Conservation (phyloP, 257 asterid genomes). For the Solanum neorickii region DNA sequence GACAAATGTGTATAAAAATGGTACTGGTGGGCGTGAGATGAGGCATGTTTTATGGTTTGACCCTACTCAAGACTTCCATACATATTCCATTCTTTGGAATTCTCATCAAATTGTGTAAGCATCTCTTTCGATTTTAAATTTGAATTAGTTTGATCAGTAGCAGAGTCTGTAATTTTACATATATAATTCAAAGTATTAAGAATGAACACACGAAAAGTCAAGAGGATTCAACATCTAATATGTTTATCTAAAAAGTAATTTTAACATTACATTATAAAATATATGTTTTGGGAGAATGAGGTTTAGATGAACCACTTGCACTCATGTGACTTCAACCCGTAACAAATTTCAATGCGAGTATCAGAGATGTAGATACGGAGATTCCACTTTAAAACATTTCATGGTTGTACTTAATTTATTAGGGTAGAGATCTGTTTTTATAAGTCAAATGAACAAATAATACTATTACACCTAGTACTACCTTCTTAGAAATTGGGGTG, state of each 20-base stretch:
- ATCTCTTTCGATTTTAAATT: background rate
- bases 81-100: slow-evolving; percentile 82
- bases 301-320: background rate
- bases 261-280: no score
- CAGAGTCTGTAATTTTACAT: background rate
- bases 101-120: slow-evolving; percentile 62
- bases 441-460: background rate
- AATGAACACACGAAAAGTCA: background rate
- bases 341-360: background rate
- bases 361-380: background rate
- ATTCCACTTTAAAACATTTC: background rate
- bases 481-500: background rate
- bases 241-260: no score
- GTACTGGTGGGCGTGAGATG: slow-evolving; percentile 86
- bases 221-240: background rate
- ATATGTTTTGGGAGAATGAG: background rate
- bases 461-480: background rate
- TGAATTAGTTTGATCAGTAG: no score
- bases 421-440: background rate
- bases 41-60: slow-evolving; percentile 86
- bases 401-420: background rate
- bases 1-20: slow-evolving; percentile 80
- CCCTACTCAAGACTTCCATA: slow-evolving; percentile 73
- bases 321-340: background rate
- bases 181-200: background rate